A percentile compares a stretch with the other conserved stretches of the same genome.
phyloP scores from a whole-genome alignment of 23 red algal species.

The Gracilaria gracilis region DNA sequence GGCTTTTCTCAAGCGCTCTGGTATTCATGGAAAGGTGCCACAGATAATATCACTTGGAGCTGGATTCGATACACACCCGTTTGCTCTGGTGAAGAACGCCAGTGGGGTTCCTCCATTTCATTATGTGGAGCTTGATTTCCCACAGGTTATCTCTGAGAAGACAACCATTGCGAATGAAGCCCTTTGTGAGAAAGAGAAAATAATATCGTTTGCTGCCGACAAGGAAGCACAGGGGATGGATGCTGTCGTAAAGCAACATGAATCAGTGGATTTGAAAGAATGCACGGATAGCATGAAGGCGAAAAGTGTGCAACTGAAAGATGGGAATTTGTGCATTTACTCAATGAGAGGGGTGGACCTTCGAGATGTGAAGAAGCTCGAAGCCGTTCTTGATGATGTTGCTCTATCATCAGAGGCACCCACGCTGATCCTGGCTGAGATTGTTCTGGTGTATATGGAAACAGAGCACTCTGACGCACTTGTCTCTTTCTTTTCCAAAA shows the following conservation, averaged over 20 bases:
- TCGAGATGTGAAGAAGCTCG: constrained; percentile 39
- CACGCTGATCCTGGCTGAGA: constrained; percentile 77
- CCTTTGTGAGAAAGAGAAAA: not conserved
- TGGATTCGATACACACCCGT: constrained; percentile 76
- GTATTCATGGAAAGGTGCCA: not conserved
- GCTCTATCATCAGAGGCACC: not conserved
- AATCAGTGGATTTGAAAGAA: not conserved
- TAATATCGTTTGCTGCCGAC: not conserved
- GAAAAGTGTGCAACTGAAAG: not conserved
- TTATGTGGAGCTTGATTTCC: constrained; percentile 81
- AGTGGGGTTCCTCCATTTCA: not conserved
- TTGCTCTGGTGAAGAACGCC: constrained; percentile 37
- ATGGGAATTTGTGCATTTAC: constrained; percentile 22
- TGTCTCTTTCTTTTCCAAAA: constrained; percentile 16
- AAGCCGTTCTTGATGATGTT: constrained; percentile 11
- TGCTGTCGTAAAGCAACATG: not conserved
- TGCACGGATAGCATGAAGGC: not conserved
- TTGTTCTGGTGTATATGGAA: constrained; percentile 80
- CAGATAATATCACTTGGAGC: constrained; percentile 82
- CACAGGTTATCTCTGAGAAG: constrained; percentile 50
- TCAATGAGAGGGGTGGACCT: constrained; percentile 46
- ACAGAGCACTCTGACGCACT: constrained; percentile 43
- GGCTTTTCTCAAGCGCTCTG: constrained; percentile 35
- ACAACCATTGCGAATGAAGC: not conserved
- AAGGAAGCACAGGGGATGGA: not conserved